Conservation (phyloP, 495 filamentous ascomycete species). For the Parachaetomium inaequale region DNA sequence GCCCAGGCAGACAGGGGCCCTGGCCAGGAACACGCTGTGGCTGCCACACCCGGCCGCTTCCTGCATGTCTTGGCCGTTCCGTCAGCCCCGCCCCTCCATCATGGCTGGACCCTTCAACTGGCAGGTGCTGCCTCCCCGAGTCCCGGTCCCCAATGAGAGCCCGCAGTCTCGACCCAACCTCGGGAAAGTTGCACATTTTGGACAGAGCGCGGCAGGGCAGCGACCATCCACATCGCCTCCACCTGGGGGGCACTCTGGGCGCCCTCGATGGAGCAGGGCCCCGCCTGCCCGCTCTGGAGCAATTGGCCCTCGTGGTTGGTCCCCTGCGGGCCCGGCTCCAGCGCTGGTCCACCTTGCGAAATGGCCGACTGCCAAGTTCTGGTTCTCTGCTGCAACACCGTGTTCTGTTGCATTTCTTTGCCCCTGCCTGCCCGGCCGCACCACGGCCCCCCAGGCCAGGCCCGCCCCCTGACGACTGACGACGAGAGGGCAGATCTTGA, state of each 20-base stretch:
- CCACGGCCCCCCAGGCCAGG: background rate
- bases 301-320: conserved; percentile 8
- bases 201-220: conserved; percentile 15
- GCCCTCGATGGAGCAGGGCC: conserved; percentile 18
- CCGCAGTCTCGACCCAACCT: conserved; percentile 20
- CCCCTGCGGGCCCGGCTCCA: background rate
- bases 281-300: conserved; percentile 6
- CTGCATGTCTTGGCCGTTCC: conserved; percentile 18
- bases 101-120: conserved; percentile 21
- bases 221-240: conserved; percentile 11
- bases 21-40: background rate
- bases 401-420: conserved; percentile 1
- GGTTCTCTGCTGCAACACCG: background rate
- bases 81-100: conserved; percentile 16
- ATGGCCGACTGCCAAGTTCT: conserved; percentile 4
- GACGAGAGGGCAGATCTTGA: conserved; percentile 13
- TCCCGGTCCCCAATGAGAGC: conserved; percentile 26
- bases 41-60: conserved; percentile 1
- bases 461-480: background rate
- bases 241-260: no score
- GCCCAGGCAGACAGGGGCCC: background rate
- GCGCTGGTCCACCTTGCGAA: conserved; percentile 18
- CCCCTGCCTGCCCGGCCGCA: conserved; percentile 1
- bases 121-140: conserved; percentile 5
- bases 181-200: conserved; percentile 26